Base-by-base conservation (phyloP, 129 eudicot species). In the Sambucus nigra region DNA sequence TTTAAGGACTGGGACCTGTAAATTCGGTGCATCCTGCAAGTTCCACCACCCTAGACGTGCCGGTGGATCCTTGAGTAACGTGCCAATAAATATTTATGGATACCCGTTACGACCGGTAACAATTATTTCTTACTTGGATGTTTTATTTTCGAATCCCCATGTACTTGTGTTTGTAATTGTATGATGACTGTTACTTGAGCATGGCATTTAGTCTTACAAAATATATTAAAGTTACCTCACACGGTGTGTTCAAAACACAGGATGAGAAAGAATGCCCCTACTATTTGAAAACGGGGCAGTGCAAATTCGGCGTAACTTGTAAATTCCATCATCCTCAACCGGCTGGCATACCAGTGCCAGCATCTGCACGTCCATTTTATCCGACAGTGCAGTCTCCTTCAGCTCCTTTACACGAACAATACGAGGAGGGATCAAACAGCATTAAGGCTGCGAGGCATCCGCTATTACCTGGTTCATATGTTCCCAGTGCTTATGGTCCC, bases 241-340 rank as follows among this genome's bases (percentile, higher is more conserved):
- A n/a, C n/a, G n/a, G 18, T 59, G 23, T 53, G 42, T 8, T 15
- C 12, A 35, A 7, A 29, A 57, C 63, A 66, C 86, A 89, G 98
- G 95, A 79, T 7, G 95, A 78, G 76, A 76, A 76, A 69, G 95
- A 89, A 67, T 89, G 98, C 95, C 79, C 98, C 94, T 85, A 89
- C 77, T 85, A 85, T 89, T 81, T 89, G 74, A 81, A 89, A 82
- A 89, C 94, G 78, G 95, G 98, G 94, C 95, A 81, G 71, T 89
- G 98, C 98, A 89, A 85, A 79, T 89, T 85, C 67, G 89, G 98
- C 55, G 57, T 66, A 66, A 86, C 95, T 32, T 89, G 98, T 85
- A 89, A 89, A 85, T 89, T 81, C 83, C 76, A 89, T 75, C 98
- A 89, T 72, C 98, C 98, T 66, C 88, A 74, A 63, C 83, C 93